Base-by-base conservation (phyloP, 176 grass and related monocot genomes). In the Leersia perrieri region DNA sequence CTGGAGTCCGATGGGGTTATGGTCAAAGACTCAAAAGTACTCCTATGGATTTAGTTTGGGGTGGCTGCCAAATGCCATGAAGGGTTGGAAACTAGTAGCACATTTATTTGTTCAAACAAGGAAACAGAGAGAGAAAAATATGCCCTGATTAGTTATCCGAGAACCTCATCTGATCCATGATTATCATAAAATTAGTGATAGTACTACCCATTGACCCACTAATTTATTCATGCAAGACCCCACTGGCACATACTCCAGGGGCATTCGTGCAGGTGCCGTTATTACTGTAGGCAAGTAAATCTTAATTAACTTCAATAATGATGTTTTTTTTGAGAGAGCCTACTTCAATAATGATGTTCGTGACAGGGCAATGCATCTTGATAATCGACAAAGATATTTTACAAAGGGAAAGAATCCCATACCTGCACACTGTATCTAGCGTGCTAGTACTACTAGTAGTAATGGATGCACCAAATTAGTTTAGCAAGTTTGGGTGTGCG, bases 321-420 rank as follows among this genome's bases (percentile, higher is more conserved):
- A 20, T 44, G 26, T 3, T 2, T n/a, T n/a, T n/a, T n/a, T n/a
- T n/a, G n/a, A n/a, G n/a, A n/a, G n/a, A n/a, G n/a, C n/a, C n/a
- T n/a, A 63, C 76, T 47, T 79, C 49, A 69, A 70, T 23, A 70
- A 58, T 80, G n/a, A 20, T 44, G 26, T 3, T 2, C 1, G 60
- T 66, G 70, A 66, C 41, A 83, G 67, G 41, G 80, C 70, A 22
- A 11, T 35, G 80, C 80, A 83, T 44, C 80, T 74, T 22, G 15
- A 5, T 40, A 5, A 28, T 15, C 25, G 3, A 15, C n/a, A n/a
- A n/a, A n/a, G n/a, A n/a, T n/a, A n/a, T n/a, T n/a, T n/a, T 30
- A 7, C 22, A 33, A 58, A 58, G 8, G 7, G 2, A 25, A 25
- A 25, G 22, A 25, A 58, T 58, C 53, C 3, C 20, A 55, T 55